phyloP scores from a whole-genome alignment of 441 rosid species.

The Metrosideros polymorpha region DNA sequence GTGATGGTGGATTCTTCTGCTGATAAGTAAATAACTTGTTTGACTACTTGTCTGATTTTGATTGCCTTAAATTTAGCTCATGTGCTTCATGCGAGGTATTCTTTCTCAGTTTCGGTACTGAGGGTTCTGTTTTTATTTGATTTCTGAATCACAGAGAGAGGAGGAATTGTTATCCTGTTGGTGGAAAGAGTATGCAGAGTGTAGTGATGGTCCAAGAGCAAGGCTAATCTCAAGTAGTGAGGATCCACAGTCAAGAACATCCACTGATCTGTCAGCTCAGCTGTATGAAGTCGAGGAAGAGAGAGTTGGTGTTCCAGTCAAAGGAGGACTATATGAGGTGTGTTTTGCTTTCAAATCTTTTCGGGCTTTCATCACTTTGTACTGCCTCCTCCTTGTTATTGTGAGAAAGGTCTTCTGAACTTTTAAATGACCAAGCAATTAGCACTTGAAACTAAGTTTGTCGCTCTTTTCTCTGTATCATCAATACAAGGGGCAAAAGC shows the following conservation, averaged over 20 bases:
- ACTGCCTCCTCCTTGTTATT: neutral
- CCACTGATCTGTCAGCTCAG: constrained; percentile 25
- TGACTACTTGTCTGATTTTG: neutral
- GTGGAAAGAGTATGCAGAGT: constrained; percentile 98
- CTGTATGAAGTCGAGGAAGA: constrained; percentile 66
- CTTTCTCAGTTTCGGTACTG: neutral
- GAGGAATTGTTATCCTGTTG: constrained; percentile 87
- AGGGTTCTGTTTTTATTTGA: neutral
- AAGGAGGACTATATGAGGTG: constrained; percentile 98
- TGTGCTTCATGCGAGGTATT: neutral
- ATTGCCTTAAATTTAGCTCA: neutral
- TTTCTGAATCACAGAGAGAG: constrained; percentile 47
- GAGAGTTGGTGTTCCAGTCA: constrained; percentile 96
- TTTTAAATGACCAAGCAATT: neutral
- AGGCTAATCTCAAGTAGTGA: constrained; percentile 22
- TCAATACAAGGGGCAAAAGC: neutral
- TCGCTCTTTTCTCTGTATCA: neutral
- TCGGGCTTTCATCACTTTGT: neutral
- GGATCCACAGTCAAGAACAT: constrained; percentile 16
- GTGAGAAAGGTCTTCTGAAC: neutral
- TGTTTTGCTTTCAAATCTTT: neutral
- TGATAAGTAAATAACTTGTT: neutral
- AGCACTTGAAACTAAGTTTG: neutral
- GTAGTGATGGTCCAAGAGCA: constrained; percentile 78
- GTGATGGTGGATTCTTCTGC: neutral